Percentiles rank a stretch among this genome's conserved stretches.
phyloP scores from a whole-genome alignment of 805 yeast genomes.

The Blastobotrys chiropterorum region DNA sequence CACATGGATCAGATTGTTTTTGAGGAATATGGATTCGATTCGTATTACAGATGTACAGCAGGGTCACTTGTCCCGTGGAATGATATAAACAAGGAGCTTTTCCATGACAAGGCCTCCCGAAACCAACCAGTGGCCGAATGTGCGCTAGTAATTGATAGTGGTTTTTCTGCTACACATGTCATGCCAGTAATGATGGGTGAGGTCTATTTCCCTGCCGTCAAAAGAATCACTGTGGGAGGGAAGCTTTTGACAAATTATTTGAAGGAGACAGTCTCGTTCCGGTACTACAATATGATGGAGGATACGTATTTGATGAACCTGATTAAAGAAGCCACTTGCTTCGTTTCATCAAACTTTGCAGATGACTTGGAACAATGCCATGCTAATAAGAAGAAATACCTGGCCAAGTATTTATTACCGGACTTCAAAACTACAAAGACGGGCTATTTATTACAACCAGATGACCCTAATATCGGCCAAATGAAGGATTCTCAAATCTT shows the following conservation, averaged over 20 bases:
- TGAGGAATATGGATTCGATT: slow-evolving; percentile 82
- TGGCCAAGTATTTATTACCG: slow-evolving; percentile 65
- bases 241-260: slow-evolving; percentile 73
- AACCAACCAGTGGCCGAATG: slow-evolving; percentile 43
- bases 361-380: slow-evolving; percentile 35
- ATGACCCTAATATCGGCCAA: slow-evolving; percentile 12
- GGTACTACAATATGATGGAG: slow-evolving; percentile 90
- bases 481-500: slow-evolving; percentile 55
- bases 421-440: slow-evolving; percentile 74
- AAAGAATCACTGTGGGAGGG: slow-evolving; percentile 82
- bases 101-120: slow-evolving; percentile 11
- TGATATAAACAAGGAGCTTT: slow-evolving; percentile 27
- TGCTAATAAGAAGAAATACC: slow-evolving; percentile 26
- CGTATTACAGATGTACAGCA: slow-evolving; percentile 59
- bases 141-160: slow-evolving; percentile 77
- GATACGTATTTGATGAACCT: slow-evolving; percentile 80
- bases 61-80: slow-evolving; percentile 51
- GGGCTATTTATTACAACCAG: slow-evolving; percentile 52
- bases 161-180: slow-evolving; percentile 81
- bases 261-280: slow-evolving; percentile 76
- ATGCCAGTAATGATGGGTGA: slow-evolving; percentile 77
- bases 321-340: slow-evolving; percentile 73
- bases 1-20: slow-evolving; percentile 88
- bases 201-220: slow-evolving; percentile 69
- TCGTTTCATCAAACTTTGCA: slow-evolving; percentile 56